Evolutionary conservation across 352 stramenopile species (phyloP).

Genomic region (Phytophthora uliginosa): DNA sequence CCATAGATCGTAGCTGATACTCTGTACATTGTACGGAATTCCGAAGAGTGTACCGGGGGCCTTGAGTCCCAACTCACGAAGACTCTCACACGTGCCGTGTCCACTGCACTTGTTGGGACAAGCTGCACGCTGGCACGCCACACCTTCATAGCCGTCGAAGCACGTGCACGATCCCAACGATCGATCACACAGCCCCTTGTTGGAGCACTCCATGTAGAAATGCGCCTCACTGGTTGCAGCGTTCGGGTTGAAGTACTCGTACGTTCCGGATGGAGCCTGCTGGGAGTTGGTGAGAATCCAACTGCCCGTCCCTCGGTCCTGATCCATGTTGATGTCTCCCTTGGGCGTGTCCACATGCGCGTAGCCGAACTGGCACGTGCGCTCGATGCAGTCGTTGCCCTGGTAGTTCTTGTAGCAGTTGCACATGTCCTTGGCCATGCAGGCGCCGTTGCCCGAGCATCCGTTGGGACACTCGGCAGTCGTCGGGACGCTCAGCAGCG

Average conservation of each 20-base stretch:
- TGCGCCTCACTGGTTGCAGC: conserved; percentile 69
- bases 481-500: conserved; percentile 26
- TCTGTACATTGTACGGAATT: conserved; percentile 12
- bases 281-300: conserved; percentile 85
- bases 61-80: conserved; percentile 68
- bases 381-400: conserved; percentile 85
- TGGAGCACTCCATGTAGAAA: conserved; percentile 96
- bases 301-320: conserved; percentile 16
- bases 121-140: conserved; percentile 80
- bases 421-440: conserved; percentile 86
- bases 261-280: conserved; percentile 71
- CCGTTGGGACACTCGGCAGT: conserved; percentile 78
- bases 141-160: conserved; percentile 93
- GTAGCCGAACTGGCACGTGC: conserved; percentile 88
- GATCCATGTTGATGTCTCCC: conserved; percentile 95
- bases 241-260: conserved; percentile 77
- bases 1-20: conserved; percentile 77
- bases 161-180: conserved; percentile 84
- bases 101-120: conserved; percentile 81
- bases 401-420: conserved; percentile 89
- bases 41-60: conserved; percentile 54
- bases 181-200: conserved; percentile 94
- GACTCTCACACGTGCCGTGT: conserved; percentile 79
- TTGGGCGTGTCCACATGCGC: conserved; percentile 94
- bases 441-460: conserved; percentile 87